Evolutionary conservation across 495 filamentous ascomycete species (phyloP).

Genomic region (Cercophora scortea): DNA sequence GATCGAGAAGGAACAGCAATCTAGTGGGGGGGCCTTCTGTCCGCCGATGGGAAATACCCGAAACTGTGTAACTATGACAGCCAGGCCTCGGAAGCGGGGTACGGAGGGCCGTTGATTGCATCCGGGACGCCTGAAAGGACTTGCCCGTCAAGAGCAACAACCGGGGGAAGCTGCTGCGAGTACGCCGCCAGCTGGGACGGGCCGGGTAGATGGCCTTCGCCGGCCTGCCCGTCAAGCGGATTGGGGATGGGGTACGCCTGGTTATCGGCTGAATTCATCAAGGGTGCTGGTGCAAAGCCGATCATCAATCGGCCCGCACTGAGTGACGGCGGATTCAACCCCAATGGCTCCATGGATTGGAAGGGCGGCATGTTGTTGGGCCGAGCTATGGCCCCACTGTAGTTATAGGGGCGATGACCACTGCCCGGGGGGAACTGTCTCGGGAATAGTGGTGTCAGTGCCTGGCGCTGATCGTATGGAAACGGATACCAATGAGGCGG

Average conservation of each 20-base stretch:
- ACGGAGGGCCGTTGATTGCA: neutral
- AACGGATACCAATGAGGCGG: slow-evolving; percentile 1
- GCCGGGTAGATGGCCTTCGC: slow-evolving; percentile 2
- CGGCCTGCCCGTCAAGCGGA: neutral
- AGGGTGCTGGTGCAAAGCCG: neutral
- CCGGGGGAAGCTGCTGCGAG: slow-evolving; percentile 10
- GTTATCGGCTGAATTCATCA: neutral
- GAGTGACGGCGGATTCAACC: neutral
- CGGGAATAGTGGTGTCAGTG: slow-evolving; percentile 11
- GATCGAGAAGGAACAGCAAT: neutral
- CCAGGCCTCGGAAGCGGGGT: slow-evolving; percentile 2
- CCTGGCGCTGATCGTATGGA: slow-evolving; percentile 1
- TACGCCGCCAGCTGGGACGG: slow-evolving; percentile 2
- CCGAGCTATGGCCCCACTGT: neutral
- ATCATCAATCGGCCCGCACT: neutral
- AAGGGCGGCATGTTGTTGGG: neutral
- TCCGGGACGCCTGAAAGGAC: neutral
- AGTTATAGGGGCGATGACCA: neutral
- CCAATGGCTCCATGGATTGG: slow-evolving; percentile 2
- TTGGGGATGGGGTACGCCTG: neutral
- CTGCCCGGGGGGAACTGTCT: slow-evolving; percentile 10
- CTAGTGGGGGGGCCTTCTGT: neutral
- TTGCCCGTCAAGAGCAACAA: neutral
- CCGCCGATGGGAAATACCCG: neutral
- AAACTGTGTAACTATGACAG: slow-evolving; percentile 7